A percentile compares a stretch with the other conserved stretches of the same genome.
Evolutionary conservation across 495 filamentous ascomycete species (phyloP).

Genomic region (Lepraria neglecta): DNA sequence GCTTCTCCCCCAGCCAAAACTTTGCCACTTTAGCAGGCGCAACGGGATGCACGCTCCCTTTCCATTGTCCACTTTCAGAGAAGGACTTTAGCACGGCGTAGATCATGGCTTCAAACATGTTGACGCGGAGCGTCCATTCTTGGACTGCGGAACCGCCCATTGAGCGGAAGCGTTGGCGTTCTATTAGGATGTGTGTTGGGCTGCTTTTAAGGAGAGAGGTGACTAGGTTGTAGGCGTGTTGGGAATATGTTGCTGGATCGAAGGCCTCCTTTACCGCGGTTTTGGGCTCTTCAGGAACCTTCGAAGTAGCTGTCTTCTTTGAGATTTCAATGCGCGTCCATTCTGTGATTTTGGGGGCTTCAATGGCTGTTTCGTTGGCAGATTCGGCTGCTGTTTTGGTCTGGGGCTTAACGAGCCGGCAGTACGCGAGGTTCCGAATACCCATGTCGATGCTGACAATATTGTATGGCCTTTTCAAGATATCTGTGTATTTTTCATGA

Average conservation of each 20-base stretch:
- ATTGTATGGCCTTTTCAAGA: slow-evolving; percentile 7
- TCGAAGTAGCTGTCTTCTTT: neutral
- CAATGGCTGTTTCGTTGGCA: neutral
- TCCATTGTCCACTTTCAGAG: slow-evolving; percentile 33
- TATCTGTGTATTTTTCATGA: neutral
- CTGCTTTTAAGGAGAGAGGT: slow-evolving; percentile 37
- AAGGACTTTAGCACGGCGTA: slow-evolving; percentile 66
- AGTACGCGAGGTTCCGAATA: slow-evolving; percentile 80
- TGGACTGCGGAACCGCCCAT: slow-evolving; percentile 56
- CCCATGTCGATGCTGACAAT: slow-evolving; percentile 92
- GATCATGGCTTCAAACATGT: slow-evolving; percentile 84
- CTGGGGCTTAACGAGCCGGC: slow-evolving; percentile 46
- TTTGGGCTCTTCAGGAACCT: neutral
- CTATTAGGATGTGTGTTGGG: slow-evolving; percentile 73
- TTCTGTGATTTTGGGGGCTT: slow-evolving; percentile 12
- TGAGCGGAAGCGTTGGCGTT: slow-evolving; percentile 81
- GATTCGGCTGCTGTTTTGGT: neutral
- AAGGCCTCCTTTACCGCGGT: slow-evolving; percentile 41
- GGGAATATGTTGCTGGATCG: slow-evolving; percentile 51
- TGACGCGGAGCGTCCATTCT: slow-evolving; percentile 89
- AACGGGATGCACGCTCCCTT: slow-evolving; percentile 33
- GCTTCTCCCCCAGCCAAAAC: slow-evolving; percentile 36
- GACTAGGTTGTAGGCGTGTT: slow-evolving; percentile 57
- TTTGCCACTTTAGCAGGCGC: slow-evolving; percentile 39
- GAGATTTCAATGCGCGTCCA: slow-evolving; percentile 27